Conservation (phyloP, 495 filamentous ascomycete genomes). For the Lasiosphaeria hispida region DNA sequence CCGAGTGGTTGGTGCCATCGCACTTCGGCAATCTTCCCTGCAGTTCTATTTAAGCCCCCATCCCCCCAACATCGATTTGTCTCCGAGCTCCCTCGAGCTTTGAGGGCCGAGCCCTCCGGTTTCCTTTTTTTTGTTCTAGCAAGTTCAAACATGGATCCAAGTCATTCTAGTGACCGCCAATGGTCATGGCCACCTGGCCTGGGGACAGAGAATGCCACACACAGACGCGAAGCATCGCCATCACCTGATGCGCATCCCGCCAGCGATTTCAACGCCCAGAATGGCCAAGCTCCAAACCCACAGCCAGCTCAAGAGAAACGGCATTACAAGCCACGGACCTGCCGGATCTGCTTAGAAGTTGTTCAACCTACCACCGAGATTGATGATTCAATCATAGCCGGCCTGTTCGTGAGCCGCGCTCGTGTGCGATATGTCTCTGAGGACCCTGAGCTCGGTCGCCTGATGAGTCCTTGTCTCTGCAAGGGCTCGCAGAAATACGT, state of each 20-base stretch:
- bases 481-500: constrained; percentile 91
- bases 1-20: neutral
- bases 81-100: too few relatives aligned
- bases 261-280: neutral
- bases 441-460: constrained; percentile 70
- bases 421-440: constrained; percentile 73
- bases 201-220: neutral
- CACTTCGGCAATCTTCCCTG: neutral
- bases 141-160: neutral
- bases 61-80: neutral
- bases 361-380: constrained; percentile 75
- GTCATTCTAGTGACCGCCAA: neutral
- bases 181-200: constrained; percentile 4
- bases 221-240: neutral
- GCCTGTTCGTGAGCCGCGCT: constrained; percentile 59
- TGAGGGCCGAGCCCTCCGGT: neutral
- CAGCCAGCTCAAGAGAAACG: constrained; percentile 34
- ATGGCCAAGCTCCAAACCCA: constrained; percentile 24
- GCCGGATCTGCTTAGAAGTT: constrained; percentile 89
- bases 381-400: constrained; percentile 56
- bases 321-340: constrained; percentile 68
- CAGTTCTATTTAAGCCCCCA: neutral
- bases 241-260: neutral
- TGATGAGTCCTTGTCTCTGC: constrained; percentile 92
- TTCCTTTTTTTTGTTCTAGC: neutral